Base-by-base conservation (phyloP, 106 monocot genomes). In the Platanthera guangdongensis region DNA sequence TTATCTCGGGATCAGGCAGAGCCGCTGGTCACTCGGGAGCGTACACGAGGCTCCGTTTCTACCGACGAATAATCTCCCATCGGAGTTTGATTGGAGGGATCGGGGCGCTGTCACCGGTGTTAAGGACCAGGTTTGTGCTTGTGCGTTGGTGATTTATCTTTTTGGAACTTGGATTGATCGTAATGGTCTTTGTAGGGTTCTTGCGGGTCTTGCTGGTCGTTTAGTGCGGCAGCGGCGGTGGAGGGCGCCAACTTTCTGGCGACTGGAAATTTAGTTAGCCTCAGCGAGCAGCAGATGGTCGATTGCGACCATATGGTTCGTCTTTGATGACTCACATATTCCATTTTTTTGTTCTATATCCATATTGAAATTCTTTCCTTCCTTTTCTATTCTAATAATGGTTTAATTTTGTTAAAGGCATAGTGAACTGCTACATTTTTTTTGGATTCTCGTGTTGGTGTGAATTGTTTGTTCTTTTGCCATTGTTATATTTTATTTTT, bases 121-220 rank as follows among this genome's bases (percentile, higher is more conserved):
- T 48, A 95, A 92, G 85, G 80, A 95, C 72, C 95, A 95, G 92
- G 95, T 95, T 12, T 32, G 39, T 64, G 8, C 67, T 72, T 71
- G n/a, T n/a, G 13, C 3, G 13, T 57, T 21, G 52, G 47, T 75
- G 52, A 22, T 65, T 47, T 82, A 28, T 32, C 9, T 65, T 13
- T 79, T 45, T 14, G 72, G 15, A 19, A 3, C 13, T 79, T 9
- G 39, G 70, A 6, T 14, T 71, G 4, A 51, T 14, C 47, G 7
- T 45, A 8, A 65, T 10, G 7, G 3, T 65, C 60, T 62, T 53
- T 82, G 14, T 80, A 95, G 95, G 95, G 95, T 30, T 85, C 90
- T 1, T 95, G 95, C 74, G 95, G 95, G 28, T 95, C 95, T 28
- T 95, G 95, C 88, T 95, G 95, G 95, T 90, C 95, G 16, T 95